Conservation (phyloP, 176 grass and related monocot genomes). For the Tillandsia leiboldiana region DNA sequence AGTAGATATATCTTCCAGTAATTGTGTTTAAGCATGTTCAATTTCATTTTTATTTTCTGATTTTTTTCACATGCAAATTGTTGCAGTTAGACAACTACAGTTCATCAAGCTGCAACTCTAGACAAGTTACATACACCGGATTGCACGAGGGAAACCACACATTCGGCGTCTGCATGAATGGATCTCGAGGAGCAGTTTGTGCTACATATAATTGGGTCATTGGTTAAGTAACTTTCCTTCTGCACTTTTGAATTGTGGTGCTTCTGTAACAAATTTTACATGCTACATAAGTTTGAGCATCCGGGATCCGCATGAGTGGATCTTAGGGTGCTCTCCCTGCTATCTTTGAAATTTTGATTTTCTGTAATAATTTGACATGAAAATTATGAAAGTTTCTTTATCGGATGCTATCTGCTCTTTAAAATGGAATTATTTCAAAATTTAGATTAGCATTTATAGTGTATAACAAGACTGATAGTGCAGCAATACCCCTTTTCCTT, state of each 20-base stretch:
- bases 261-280: no score
- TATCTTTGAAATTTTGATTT: neutral
- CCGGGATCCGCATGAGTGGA: no score
- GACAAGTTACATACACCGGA: constrained; percentile 33
- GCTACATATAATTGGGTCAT: constrained; percentile 69
- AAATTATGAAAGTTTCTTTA: neutral
- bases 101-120: constrained; percentile 29
- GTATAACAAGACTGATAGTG: neutral
- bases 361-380: neutral
- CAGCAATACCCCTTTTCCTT: neutral
- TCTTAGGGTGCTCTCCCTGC: no score
- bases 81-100: constrained; percentile 57
- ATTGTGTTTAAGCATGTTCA: neutral
- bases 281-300: no score
- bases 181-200: constrained; percentile 24
- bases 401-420: neutral
- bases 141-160: constrained; percentile 65
- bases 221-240: constrained; percentile 47
- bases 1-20: neutral
- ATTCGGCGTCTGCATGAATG: constrained; percentile 40
- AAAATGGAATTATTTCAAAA: no score
- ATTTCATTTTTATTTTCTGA: neutral
- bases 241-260: neutral
- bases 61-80: neutral
- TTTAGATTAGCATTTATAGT: no score